Conservation (phyloP, 2,329 filamentous ascomycete genomes). For the Macrophomina pseudophaseolina region DNA sequence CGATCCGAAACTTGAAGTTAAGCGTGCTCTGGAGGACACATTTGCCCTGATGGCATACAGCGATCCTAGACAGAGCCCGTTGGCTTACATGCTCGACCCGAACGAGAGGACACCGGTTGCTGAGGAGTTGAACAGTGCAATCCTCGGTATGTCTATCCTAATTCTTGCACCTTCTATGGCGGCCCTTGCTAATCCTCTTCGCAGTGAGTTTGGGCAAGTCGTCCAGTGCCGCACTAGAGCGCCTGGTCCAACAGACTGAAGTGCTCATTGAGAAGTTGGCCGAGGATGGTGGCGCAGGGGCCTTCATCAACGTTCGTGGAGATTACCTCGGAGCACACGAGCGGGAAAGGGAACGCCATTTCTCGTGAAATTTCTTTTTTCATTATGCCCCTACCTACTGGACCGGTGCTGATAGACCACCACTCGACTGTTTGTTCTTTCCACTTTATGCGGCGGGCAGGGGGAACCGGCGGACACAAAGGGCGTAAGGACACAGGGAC, state of each 20-base stretch:
- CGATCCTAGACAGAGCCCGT: constrained; percentile 76
- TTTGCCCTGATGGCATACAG: constrained; percentile 87
- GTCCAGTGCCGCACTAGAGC: constrained; percentile 82
- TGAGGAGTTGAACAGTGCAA: constrained; percentile 92
- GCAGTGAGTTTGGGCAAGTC: constrained; percentile 89
- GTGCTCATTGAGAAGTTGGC: constrained; percentile 83
- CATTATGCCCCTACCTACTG: background rate
- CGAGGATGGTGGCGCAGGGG: constrained; percentile 77
- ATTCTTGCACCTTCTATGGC: background rate
- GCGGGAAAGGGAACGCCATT: constrained; percentile 18
- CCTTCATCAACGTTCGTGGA: constrained; percentile 72
- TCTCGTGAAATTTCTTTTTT: background rate
- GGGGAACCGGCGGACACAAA: too few species aligned
- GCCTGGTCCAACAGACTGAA: constrained; percentile 82
- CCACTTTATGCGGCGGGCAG: too few species aligned
- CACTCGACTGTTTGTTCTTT: too few species aligned
- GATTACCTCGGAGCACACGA: constrained; percentile 24
- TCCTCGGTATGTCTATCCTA: constrained; percentile 67
- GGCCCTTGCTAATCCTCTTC: constrained; percentile 34
- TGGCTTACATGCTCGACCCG: constrained; percentile 78
- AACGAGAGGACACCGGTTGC: constrained; percentile 78
- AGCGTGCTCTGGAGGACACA: constrained; percentile 78
- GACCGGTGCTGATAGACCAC: too few species aligned
- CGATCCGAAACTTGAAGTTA: constrained; percentile 72
- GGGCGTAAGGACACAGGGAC: too few species aligned